Conservation (phyloP, 2,329 filamentous ascomycete species). For the Arachnomyces sp. region DNA sequence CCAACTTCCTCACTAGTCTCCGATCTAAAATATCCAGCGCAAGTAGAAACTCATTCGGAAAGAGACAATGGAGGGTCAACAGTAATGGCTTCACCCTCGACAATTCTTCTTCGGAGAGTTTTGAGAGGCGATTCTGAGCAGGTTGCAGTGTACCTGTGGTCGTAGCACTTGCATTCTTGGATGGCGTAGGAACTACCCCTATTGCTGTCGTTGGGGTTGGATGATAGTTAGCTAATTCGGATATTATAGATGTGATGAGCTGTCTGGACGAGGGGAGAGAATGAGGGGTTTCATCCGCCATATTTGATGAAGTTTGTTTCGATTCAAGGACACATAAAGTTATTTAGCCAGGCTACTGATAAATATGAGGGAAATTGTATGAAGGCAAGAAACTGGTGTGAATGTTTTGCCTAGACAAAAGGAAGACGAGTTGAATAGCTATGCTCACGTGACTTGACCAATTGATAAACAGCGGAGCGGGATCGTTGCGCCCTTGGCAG, state of each 20-base stretch:
- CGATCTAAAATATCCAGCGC: constrained; percentile 84
- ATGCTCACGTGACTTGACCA: no score
- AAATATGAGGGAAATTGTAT: no score
- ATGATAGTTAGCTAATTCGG: neutral
- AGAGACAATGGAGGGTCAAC: constrained; percentile 77
- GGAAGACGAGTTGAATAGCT: no score
- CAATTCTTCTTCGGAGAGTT: constrained; percentile 16
- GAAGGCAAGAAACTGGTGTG: no score
- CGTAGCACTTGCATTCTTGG: neutral
- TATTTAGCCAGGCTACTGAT: no score
- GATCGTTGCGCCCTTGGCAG: no score
- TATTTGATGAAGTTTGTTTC: neutral
- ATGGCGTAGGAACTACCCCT: neutral
- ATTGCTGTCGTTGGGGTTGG: neutral
- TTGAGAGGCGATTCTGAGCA: constrained; percentile 14
- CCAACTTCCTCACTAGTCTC: constrained; percentile 56
- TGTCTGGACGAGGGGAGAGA: neutral
- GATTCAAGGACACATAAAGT: no score
- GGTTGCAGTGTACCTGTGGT: neutral
- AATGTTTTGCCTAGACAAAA: no score
- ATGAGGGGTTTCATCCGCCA: neutral
- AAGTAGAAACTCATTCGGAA: constrained; percentile 71
- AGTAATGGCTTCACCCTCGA: constrained; percentile 48
- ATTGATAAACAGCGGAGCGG: no score
- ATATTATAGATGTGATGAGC: neutral